Percentiles rank a stretch among this genome's conserved stretches.
These are phyloP conservation scores for Colletotrichum higginsianum DNA, from an alignment of 2,329 filamentous ascomycete species.

Conservation along the genomic window DNA sequence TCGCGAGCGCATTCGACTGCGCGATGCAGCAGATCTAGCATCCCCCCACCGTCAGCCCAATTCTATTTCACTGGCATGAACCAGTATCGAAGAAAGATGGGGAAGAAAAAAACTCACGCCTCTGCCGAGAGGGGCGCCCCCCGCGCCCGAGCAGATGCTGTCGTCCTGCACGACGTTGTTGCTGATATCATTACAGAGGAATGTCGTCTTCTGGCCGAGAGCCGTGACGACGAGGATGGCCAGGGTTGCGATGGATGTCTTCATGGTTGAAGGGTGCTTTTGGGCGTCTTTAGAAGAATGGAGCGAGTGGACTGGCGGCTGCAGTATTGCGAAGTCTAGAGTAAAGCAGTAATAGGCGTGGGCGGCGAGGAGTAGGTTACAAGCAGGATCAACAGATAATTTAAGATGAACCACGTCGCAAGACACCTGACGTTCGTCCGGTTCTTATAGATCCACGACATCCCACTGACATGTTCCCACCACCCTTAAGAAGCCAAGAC, in stretches of 20 bases:
- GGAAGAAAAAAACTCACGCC: slow-evolving; percentile 8
- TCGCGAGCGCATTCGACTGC: slow-evolving; percentile 6
- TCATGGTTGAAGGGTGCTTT: slow-evolving; percentile 20
- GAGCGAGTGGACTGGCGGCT: too few relatives aligned
- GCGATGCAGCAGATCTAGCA: slow-evolving; percentile 27
- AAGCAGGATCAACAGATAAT: neutral
- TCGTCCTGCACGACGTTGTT: slow-evolving; percentile 21
- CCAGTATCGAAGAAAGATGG: too few relatives aligned
- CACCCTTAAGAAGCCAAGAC: too few relatives aligned
- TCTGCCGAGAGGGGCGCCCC: slow-evolving; percentile 18
- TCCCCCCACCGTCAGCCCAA: neutral
- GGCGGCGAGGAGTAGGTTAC: neutral
- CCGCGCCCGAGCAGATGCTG: slow-evolving; percentile 10
- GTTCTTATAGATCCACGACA: slow-evolving; percentile 8
- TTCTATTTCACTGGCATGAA: too few relatives aligned
- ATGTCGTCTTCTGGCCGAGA: slow-evolving; percentile 15
- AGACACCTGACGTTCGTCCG: neutral
- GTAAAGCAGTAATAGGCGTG: too few relatives aligned
- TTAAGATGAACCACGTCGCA: neutral
- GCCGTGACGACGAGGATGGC: slow-evolving; percentile 3
- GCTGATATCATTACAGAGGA: slow-evolving; percentile 14
- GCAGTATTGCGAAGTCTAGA: neutral
- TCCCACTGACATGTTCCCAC: too few relatives aligned
- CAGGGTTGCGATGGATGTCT: slow-evolving; percentile 2
- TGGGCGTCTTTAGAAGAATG: neutral